Evolutionary conservation across 768 basidiomycete species (phyloP).

Genomic region (Pleurotus tuoliensis): DNA sequence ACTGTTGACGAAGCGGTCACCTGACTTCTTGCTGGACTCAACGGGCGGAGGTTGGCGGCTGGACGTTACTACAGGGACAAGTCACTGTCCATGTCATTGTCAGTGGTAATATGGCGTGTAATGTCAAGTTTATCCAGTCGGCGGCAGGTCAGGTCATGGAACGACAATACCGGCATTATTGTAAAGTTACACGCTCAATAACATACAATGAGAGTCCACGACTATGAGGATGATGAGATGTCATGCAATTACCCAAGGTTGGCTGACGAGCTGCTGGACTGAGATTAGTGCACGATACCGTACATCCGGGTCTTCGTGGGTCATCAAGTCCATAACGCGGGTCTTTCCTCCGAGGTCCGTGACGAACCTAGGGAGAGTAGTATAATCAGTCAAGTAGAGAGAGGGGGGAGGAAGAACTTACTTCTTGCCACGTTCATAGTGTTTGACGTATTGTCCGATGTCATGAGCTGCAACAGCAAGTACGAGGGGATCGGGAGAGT

Average conservation of each 20-base stretch:
- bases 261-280: slow-evolving; percentile 89
- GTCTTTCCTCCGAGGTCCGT: slow-evolving; percentile 85
- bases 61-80: no score
- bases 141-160: no score
- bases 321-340: slow-evolving; percentile 89
- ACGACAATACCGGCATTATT: no score
- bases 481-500: slow-evolving; percentile 68
- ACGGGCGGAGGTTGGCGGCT: no score
- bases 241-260: slow-evolving; percentile 68
- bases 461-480: slow-evolving; percentile 93
- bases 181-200: no score
- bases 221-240: no score
- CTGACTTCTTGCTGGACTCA: no score
- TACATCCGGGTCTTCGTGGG: slow-evolving; percentile 82
- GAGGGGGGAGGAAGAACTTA: slow-evolving; percentile 31
- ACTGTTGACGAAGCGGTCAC: no score
- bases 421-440: slow-evolving; percentile 91
- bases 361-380: slow-evolving; percentile 48
- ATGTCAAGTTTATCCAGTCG: no score
- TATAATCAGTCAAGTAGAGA: not conserved
- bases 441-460: slow-evolving; percentile 90
- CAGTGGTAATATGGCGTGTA: no score
- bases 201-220: no score
- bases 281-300: slow-evolving; percentile 89
- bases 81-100: no score